Evolutionary conservation across 148 eudicot genomes (phyloP).

Genomic region (Drosera capensis): DNA sequence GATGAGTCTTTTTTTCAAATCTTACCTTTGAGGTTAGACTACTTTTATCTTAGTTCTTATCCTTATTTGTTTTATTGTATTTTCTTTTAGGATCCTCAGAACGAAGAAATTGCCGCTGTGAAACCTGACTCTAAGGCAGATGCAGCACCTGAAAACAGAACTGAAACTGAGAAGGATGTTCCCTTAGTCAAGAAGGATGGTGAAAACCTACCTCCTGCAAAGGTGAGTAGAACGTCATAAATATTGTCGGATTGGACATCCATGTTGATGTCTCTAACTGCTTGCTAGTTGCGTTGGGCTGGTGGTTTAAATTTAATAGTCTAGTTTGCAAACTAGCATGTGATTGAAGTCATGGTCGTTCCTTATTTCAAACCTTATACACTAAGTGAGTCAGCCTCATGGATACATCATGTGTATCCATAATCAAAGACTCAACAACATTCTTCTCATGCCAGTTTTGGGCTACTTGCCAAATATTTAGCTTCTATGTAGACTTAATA

Average conservation of each 20-base stretch:
- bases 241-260: neutral
- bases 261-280: neutral
- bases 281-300: neutral
- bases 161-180: conserved; percentile 35
- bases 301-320: no score
- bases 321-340: no score
- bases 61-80: neutral
- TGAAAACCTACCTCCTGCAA: conserved; percentile 34
- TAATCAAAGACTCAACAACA: no score
- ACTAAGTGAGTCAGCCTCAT: no score
- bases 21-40: neutral
- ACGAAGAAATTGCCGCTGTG: conserved; percentile 25
- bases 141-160: conserved; percentile 30
- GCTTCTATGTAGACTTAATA: no score
- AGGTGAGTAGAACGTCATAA: conserved; percentile 11
- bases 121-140: conserved; percentile 51
- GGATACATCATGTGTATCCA: no score
- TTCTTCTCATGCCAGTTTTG: no score
- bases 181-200: conserved; percentile 34
- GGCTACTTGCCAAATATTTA: no score
- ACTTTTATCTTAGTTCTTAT: neutral
- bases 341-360: no score
- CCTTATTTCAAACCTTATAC: no score
- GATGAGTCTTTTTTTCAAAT: neutral
- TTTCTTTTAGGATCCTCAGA: conserved; percentile 10